phyloP scores from a whole-genome alignment of 108 stramenopile species.

The Seminavis robusta region DNA sequence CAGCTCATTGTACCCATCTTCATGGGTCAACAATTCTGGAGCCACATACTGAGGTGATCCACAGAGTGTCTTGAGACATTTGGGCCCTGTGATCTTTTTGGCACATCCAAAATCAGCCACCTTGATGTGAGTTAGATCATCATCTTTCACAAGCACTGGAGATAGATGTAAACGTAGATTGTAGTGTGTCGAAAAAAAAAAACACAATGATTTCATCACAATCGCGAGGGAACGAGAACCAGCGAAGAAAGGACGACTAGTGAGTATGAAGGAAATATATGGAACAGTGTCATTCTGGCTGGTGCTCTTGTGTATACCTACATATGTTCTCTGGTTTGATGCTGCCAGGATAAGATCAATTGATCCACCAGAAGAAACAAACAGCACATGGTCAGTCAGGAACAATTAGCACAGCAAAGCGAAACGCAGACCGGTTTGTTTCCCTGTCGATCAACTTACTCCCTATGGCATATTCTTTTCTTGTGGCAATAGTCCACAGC shows the following conservation, averaged over 20 bases:
- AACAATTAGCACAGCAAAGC: too few relatives aligned
- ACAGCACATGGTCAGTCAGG: too few relatives aligned
- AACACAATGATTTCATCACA: not conserved
- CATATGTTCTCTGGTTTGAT: constrained; percentile 84
- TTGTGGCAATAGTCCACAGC: constrained; percentile 61
- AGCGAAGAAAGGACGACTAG: too few relatives aligned
- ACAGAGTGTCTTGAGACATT: constrained; percentile 72
- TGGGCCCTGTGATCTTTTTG: constrained; percentile 28
- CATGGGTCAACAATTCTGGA: constrained; percentile 88
- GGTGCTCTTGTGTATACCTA: too few relatives aligned
- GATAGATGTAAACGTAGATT: too few relatives aligned
- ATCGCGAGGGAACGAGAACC: constrained; percentile 4
- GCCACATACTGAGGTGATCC: constrained; percentile 95
- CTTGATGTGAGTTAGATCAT: constrained; percentile 71
- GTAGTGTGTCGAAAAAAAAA: too few relatives aligned
- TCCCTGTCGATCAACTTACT: too few relatives aligned
- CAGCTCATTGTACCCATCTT: constrained; percentile 77
- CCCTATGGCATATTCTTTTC: constrained; percentile 69
- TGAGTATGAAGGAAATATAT: too few relatives aligned
- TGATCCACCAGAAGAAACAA: too few relatives aligned
- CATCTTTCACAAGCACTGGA: constrained; percentile 39
- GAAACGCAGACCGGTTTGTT: too few relatives aligned
- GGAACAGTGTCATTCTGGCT: too few relatives aligned
- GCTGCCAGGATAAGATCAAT: too few relatives aligned
- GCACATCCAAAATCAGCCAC: constrained; percentile 89